Conservation (phyloP, 73 alveolate species). For the Paramecium primaurelia region DNA sequence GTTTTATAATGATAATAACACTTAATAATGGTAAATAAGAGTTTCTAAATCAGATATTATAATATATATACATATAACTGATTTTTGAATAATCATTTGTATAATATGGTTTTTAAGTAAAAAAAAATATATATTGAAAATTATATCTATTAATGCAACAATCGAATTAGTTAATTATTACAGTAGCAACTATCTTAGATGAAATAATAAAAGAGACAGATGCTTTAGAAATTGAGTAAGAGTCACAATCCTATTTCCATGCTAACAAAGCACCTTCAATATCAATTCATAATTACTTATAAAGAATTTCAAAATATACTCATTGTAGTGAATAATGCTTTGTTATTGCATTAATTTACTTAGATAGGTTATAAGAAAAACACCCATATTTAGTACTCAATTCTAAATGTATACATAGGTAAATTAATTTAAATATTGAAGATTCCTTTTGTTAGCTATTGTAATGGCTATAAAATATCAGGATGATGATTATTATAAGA, state of each 20-base stretch:
- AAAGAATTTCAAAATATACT: conserved; percentile 67
- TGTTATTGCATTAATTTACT: conserved; percentile 67
- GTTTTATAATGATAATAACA: background rate
- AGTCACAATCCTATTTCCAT: background rate
- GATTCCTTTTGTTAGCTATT: conserved; percentile 75
- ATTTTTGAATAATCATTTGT: background rate
- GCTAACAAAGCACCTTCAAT: conserved; percentile 68
- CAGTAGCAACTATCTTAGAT: background rate
- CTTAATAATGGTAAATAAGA: background rate
- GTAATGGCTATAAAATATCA: conserved; percentile 73
- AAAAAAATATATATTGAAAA: background rate
- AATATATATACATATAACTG: background rate
- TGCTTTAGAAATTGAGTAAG: background rate
- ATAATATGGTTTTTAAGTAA: background rate
- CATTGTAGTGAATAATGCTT: conserved; percentile 68
- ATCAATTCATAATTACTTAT: conserved; percentile 63
- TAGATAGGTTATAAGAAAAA: conserved; percentile 66
- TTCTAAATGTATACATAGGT: conserved; percentile 64
- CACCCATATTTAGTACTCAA: conserved; percentile 55
- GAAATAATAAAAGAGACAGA: background rate
- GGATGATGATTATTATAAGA: conserved; percentile 72
- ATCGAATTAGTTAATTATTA: background rate
- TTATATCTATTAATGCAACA: background rate
- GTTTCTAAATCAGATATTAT: background rate
- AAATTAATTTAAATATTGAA: conserved; percentile 40